Evolutionary conservation across 2,329 filamentous ascomycete species (phyloP).

Genomic region (Rhynchosporium graminicola): DNA sequence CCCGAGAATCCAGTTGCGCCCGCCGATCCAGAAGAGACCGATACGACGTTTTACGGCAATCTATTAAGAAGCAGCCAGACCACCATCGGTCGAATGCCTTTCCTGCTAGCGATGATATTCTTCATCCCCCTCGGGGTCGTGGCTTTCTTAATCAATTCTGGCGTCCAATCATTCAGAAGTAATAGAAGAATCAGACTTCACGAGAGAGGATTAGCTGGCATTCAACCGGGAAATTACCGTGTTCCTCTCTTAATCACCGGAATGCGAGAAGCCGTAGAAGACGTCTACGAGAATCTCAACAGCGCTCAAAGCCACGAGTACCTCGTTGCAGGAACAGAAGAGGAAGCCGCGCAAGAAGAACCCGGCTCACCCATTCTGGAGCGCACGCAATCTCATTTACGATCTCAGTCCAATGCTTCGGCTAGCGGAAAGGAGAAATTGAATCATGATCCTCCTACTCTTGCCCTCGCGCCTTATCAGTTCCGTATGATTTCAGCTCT

Average conservation of each 20-base stretch:
- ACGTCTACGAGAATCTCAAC: constrained; percentile 43
- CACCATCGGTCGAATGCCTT: constrained; percentile 53
- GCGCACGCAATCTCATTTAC: constrained; percentile 21
- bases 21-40: constrained; percentile 41
- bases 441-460: constrained; percentile 54
- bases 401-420: constrained; percentile 7
- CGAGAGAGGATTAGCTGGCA: constrained; percentile 67
- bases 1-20: constrained; percentile 59
- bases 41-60: constrained; percentile 30
- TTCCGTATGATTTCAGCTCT: constrained; percentile 82
- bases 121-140: constrained; percentile 73
- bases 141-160: constrained; percentile 73
- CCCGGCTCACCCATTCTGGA: constrained; percentile 27
- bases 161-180: constrained; percentile 75
- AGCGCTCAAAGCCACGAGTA: constrained; percentile 61
- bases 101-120: constrained; percentile 64
- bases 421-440: constrained; percentile 28
- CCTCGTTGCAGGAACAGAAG: constrained; percentile 57
- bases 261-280: constrained; percentile 74
- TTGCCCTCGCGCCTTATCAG: constrained; percentile 78
- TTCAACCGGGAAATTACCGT: constrained; percentile 70
- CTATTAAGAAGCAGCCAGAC: constrained; percentile 40
- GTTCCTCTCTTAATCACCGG: constrained; percentile 76
- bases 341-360: constrained; percentile 43
- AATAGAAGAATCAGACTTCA: constrained; percentile 74